A percentile compares a stretch with the other conserved stretches of the same genome.
phyloP scores from a whole-genome alignment of 1,284 basidiomycete genomes.

The Ustilago esculenta region DNA sequence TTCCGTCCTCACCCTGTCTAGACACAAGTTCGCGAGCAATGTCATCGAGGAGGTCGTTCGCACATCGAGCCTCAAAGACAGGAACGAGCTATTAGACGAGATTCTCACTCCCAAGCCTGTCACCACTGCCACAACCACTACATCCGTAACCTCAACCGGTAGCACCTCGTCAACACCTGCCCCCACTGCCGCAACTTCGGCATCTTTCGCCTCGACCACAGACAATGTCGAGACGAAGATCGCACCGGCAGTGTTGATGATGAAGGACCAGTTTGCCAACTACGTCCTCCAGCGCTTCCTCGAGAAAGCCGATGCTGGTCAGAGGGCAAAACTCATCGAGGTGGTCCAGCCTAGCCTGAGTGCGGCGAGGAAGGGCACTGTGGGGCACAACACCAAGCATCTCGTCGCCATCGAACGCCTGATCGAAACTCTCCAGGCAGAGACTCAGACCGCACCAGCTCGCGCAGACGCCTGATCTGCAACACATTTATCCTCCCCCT shows the following conservation, averaged over 20 bases:
- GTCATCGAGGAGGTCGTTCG: constrained; percentile 92
- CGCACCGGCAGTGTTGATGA: constrained; percentile 71
- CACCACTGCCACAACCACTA: not conserved
- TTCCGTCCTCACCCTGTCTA: constrained; percentile 74
- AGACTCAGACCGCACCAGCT: not conserved
- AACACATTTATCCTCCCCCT: no score
- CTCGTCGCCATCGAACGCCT: constrained; percentile 53
- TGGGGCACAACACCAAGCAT: constrained; percentile 38
- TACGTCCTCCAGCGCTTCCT: constrained; percentile 66
- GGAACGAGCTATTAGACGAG: constrained; percentile 80
- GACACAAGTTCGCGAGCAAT: constrained; percentile 95
- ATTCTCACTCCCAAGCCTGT: constrained; percentile 74
- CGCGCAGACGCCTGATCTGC: no score
- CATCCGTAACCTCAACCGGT: not conserved
- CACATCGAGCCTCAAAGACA: constrained; percentile 74
- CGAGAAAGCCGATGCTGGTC: constrained; percentile 49
- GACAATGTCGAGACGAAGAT: constrained; percentile 4
- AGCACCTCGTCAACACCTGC: not conserved
- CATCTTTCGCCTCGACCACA: not conserved
- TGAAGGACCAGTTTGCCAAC: constrained; percentile 88
- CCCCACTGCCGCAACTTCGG: not conserved
- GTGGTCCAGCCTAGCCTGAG: constrained; percentile 38
- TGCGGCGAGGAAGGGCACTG: constrained; percentile 25
- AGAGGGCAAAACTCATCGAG: constrained; percentile 37
- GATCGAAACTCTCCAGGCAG: constrained; percentile 26